Percentiles rank a stretch among this genome's conserved stretches.
These are phyloP conservation scores for Backusella liffmaniae DNA, from an alignment of 192 early-diverging fungal genomes.

Conservation along the genomic window DNA sequence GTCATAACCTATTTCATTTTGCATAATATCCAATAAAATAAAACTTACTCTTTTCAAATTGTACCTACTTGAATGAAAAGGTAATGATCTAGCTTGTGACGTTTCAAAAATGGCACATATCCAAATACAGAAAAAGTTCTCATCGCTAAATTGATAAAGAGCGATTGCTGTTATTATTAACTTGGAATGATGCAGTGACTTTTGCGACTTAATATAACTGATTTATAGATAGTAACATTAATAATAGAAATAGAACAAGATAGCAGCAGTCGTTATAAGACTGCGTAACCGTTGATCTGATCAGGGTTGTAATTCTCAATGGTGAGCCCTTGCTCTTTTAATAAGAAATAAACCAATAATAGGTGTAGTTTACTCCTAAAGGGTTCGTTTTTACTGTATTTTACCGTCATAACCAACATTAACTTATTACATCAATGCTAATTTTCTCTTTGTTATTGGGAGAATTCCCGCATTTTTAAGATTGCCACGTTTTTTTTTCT, in stretches of 20 bases:
- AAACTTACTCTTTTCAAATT: too few relatives aligned
- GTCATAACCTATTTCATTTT: too few relatives aligned
- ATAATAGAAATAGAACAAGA: neutral
- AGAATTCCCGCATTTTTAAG: conserved; percentile 1
- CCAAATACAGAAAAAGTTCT: too few relatives aligned
- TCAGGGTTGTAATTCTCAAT: neutral
- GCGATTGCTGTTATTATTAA: too few relatives aligned
- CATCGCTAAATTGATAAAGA: too few relatives aligned
- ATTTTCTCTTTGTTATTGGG: neutral
- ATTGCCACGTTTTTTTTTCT: conserved; percentile 2
- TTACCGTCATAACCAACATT: neutral
- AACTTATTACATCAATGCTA: neutral
- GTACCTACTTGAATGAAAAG: too few relatives aligned
- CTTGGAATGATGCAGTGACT: too few relatives aligned
- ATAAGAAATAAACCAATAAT: neutral
- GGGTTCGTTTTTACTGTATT: neutral
- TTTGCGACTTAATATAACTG: too few relatives aligned
- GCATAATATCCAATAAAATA: too few relatives aligned
- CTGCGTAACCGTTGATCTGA: neutral
- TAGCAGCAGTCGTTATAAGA: neutral
- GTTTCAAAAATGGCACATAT: too few relatives aligned
- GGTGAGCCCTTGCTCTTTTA: neutral
- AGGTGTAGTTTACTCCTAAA: neutral
- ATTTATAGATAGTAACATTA: neutral
- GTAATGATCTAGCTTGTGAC: too few relatives aligned